Evolutionary conservation across 441 rosid species (phyloP).

Genomic region (Omphalea diandra): DNA sequence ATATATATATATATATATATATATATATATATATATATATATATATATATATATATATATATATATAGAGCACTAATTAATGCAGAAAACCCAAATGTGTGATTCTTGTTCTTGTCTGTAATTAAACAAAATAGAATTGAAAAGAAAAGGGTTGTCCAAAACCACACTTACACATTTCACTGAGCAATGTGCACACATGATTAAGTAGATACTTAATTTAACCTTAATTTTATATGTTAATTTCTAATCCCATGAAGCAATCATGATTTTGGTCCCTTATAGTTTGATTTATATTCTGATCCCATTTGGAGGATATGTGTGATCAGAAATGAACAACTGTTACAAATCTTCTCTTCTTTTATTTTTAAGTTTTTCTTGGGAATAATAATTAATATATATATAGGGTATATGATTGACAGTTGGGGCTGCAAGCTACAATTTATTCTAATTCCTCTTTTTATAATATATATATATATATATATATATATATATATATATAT

Average conservation of each 20-base stretch:
- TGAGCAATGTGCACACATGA: not conserved
- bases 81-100: not conserved
- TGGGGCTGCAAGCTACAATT: not conserved
- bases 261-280: not conserved
- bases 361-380: not conserved
- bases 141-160: not conserved
- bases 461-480: too few relatives aligned
- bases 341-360: too few relatives aligned
- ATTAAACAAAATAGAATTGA: not conserved
- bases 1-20: too few relatives aligned
- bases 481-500: too few relatives aligned
- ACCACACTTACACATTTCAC: not conserved
- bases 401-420: not conserved
- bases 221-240: not conserved
- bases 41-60: too few relatives aligned
- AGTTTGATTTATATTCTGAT: not conserved
- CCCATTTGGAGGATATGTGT: not conserved
- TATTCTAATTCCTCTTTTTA: not conserved
- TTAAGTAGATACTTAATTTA: not conserved
- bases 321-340: not conserved
- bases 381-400: not conserved
- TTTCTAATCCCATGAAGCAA: constrained; percentile 4
- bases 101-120: not conserved
- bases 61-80: too few relatives aligned
- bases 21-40: too few relatives aligned